phyloP scores from a whole-genome alignment of 2,329 filamentous ascomycete species.

The Phyllosticta ampelicida region DNA sequence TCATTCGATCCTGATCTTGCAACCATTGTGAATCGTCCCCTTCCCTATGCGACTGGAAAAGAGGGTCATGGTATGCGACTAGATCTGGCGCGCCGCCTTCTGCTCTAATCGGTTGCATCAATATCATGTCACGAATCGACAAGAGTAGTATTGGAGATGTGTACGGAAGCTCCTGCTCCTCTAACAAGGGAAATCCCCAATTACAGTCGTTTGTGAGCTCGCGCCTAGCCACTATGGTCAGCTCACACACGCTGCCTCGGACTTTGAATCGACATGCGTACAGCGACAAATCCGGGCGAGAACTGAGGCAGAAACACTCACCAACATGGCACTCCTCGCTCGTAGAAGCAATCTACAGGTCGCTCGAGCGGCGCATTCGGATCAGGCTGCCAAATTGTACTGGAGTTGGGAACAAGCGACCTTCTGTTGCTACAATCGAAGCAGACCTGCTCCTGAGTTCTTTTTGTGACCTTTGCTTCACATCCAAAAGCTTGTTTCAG shows the following conservation, averaged over 20 bases:
- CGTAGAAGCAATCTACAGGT: not conserved
- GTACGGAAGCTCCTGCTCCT: not conserved
- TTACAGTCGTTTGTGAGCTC: not conserved
- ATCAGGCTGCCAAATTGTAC: not conserved
- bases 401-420: slow-evolving; percentile 1
- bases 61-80: slow-evolving; percentile 1
- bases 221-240: not conserved
- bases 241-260: not conserved
- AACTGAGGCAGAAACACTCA: not conserved
- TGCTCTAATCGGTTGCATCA: slow-evolving; percentile 29
- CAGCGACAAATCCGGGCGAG: not conserved
- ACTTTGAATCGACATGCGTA: not conserved
- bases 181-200: not conserved
- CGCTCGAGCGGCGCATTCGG: not conserved
- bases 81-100: not conserved
- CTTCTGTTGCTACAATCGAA: slow-evolving; percentile 2
- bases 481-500: slow-evolving; percentile 1
- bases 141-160: slow-evolving; percentile 31
- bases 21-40: not conserved
- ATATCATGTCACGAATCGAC: slow-evolving; percentile 33
- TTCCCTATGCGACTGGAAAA: slow-evolving; percentile 12
- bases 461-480: not conserved
- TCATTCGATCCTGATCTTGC: slow-evolving; percentile 41
- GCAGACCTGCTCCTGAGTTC: not conserved
- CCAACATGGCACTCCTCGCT: not conserved